Base-by-base conservation (phyloP, 2,329 filamentous ascomycete species). In the Ascocoryne sarcoides region DNA sequence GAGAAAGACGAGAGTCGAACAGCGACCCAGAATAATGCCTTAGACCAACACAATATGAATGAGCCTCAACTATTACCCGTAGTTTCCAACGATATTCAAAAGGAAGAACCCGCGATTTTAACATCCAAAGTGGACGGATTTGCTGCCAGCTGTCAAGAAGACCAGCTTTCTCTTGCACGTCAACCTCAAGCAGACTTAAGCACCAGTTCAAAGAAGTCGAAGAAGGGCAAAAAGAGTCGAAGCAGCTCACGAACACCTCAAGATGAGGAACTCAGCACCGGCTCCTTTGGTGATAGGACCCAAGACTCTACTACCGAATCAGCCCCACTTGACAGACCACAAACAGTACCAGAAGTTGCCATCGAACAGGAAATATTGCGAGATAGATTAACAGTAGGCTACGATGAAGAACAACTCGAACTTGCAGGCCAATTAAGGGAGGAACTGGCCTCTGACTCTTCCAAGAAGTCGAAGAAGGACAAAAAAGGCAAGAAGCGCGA, bases 131-230 rank as follows among this genome's bases (percentile, higher is more conserved):
- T 35, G 4, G 52, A 50, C 40, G 48, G 49, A 7, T 40, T 51
- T 35, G 44, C 39, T 19, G 49, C 49, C 23, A 48, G 51, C 8
- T 54, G 55, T 26, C 44, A 50, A 26, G 48, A 51, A 48, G 48
- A 55, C 14, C 53, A 55, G 33, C 43, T 56, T 18, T 50, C 48
- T 34, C 49, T 57, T 28, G 53, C 53, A 20, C 48, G 51, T 14
- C 54, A 54, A 45, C 33, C 55, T 31, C 44, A 54, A 39, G 49
- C 48, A 30, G 54, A 57, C 31, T 55, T 56, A 37, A 47, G 41
- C 15, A 60, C 45, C 66, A 26, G 23, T 7, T n/a, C n/a, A n/a
- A n/a, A n/a, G n/a, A 64, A 49, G 54, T 59, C 34, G 59, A 63
- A 68, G 54, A 70, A 67, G 46, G 57, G 44, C 30, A 51, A 54